These are phyloP conservation scores for Cyclotella kingstonii DNA, from an alignment of 108 stramenopile genomes.

Conservation along the genomic window DNA sequence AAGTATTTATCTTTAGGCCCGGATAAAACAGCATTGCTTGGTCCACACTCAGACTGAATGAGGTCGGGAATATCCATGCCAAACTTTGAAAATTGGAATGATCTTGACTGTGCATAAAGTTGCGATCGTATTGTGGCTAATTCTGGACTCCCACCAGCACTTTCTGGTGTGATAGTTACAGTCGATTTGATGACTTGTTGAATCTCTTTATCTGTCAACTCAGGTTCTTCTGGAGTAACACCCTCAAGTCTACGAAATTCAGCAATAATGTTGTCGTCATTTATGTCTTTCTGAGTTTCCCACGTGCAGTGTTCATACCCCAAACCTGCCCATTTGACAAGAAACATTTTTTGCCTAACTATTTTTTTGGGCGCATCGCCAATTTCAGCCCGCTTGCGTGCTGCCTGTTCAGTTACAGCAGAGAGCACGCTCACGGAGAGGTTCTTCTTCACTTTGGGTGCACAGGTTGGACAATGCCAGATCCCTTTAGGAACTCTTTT, in stretches of 20 bases:
- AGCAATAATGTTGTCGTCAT: conserved; percentile 67
- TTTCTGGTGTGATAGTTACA: conserved; percentile 53
- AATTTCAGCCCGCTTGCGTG: conserved; percentile 75
- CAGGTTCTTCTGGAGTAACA: conserved; percentile 67
- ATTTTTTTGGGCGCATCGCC: conserved; percentile 77
- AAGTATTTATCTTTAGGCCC: conserved; percentile 1
- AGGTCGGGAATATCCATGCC: conserved; percentile 58
- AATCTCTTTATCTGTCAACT: conserved; percentile 55
- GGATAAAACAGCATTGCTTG: conserved; percentile 12
- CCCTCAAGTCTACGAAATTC: conserved; percentile 74
- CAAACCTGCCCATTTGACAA: conserved; percentile 96
- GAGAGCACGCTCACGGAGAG: conserved; percentile 68
- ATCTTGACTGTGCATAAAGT: conserved; percentile 75
- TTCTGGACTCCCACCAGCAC: conserved; percentile 60
- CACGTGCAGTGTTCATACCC: conserved; percentile 95
- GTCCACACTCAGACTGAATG: conserved; percentile 63
- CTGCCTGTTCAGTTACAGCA: conserved; percentile 74
- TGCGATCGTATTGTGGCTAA: conserved; percentile 46
- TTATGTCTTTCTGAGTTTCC: conserved; percentile 92
- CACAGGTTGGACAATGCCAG: conserved; percentile 88
- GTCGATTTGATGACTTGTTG: conserved; percentile 46
- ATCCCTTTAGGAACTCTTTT: conserved; percentile 70
- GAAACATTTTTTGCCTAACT: conserved; percentile 78
- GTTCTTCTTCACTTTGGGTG: conserved; percentile 63
- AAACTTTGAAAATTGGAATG: conserved; percentile 81